Conservation (phyloP, 441 rosid species). For the Melastoma candidum region DNA sequence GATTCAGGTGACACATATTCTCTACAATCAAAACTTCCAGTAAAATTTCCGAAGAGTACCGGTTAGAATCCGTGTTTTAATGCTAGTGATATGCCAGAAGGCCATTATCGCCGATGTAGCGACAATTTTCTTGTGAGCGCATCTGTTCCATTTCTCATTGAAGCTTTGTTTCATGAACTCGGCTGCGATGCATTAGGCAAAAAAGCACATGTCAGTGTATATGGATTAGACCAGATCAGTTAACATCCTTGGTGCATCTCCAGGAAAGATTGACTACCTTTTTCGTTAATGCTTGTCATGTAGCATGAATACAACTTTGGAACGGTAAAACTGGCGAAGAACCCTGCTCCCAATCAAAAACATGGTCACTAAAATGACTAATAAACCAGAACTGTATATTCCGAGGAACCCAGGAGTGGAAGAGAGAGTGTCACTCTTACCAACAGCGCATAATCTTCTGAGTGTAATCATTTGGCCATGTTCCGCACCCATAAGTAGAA, state of each 20-base stretch:
- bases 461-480: conserved; percentile 72
- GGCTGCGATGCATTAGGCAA: conserved; percentile 27
- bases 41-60: conserved; percentile 26
- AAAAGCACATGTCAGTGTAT: conserved; percentile 5
- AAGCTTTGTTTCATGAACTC: conserved; percentile 34
- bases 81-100: conserved; percentile 74
- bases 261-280: conserved; percentile 26
- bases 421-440: conserved; percentile 21
- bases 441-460: conserved; percentile 64
- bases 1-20: background rate
- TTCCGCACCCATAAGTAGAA: conserved; percentile 79
- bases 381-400: too few species aligned
- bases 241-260: background rate
- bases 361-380: background rate
- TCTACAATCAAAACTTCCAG: background rate
- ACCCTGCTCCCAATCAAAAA: conserved; percentile 45
- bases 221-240: background rate
- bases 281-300: conserved; percentile 42
- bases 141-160: conserved; percentile 58
- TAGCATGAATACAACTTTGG: conserved; percentile 65
- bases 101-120: conserved; percentile 70
- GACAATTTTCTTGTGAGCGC: conserved; percentile 80
- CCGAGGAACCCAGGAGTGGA: too few species aligned
- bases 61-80: conserved; percentile 67
- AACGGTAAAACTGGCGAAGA: conserved; percentile 63